phyloP scores from a whole-genome alignment of 2,329 filamentous ascomycete species.

The Colletotrichum sp. region DNA sequence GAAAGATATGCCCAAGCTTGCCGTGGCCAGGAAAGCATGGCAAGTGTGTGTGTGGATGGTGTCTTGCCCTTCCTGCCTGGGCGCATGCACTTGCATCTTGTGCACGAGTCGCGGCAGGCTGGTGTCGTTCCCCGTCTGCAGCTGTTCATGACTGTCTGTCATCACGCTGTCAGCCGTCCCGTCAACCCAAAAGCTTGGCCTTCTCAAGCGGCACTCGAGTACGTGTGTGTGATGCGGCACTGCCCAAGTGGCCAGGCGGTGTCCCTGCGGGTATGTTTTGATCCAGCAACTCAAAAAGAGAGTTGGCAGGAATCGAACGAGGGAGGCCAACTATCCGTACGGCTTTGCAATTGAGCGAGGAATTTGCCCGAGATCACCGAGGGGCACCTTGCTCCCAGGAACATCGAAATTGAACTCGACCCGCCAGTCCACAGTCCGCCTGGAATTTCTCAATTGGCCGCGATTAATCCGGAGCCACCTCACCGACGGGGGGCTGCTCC shows the following conservation, averaged over 20 bases:
- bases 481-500: not conserved
- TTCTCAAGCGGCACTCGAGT: not conserved
- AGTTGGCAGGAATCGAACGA: not conserved
- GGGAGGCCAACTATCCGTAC: not conserved
- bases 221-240: not conserved
- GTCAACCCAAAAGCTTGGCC: not conserved
- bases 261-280: not conserved
- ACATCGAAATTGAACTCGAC: not conserved
- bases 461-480: constrained; percentile 7
- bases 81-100: constrained; percentile 5
- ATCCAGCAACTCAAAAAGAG: not conserved
- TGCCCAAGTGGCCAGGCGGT: not conserved
- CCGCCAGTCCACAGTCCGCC: not conserved
- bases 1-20: not conserved
- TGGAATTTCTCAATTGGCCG: constrained; percentile 3
- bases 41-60: not conserved
- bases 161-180: not conserved
- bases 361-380: constrained; percentile 16
- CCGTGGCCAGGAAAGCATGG: not conserved
- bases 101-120: constrained; percentile 9
- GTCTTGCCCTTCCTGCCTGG: not conserved
- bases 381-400: not conserved
- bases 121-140: not conserved
- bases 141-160: not conserved
- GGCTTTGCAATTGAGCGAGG: not conserved